Evolutionary conservation across 176 grass and related monocot genomes (phyloP).

Genomic region (Urochloa ruziziensis): DNA sequence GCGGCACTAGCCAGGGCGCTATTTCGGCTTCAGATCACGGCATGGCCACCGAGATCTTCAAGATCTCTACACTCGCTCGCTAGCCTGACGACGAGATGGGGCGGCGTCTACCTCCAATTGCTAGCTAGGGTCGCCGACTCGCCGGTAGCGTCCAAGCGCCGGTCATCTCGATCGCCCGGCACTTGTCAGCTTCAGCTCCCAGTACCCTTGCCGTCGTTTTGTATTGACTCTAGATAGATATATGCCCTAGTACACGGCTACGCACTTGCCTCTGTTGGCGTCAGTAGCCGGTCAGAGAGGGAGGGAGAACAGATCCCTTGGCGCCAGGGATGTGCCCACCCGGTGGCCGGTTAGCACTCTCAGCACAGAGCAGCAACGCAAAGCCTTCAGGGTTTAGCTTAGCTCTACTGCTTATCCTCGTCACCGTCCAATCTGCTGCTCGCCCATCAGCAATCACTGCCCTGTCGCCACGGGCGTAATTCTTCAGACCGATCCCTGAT

Average conservation of each 20-base stretch:
- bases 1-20: background rate
- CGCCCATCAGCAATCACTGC: background rate
- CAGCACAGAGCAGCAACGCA: background rate
- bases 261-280: background rate
- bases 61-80: background rate
- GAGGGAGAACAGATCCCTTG: constrained; percentile 11
- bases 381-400: background rate
- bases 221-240: background rate
- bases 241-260: background rate
- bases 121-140: background rate
- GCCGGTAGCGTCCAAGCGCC: background rate
- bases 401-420: background rate
- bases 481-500: background rate
- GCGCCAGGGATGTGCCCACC: constrained; percentile 18
- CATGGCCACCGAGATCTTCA: background rate
- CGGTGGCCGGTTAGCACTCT: too few relatives aligned
- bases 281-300: too few relatives aligned
- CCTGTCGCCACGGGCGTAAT: background rate
- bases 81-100: constrained; percentile 1
- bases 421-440: background rate
- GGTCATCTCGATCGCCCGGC: background rate
- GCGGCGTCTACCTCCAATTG: background rate
- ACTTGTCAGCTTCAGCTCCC: background rate
- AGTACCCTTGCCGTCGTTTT: background rate
- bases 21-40: background rate